These are phyloP conservation scores for Hyaloscypha hepaticicola DNA, from an alignment of 495 filamentous ascomycete species.

Conservation along the genomic window DNA sequence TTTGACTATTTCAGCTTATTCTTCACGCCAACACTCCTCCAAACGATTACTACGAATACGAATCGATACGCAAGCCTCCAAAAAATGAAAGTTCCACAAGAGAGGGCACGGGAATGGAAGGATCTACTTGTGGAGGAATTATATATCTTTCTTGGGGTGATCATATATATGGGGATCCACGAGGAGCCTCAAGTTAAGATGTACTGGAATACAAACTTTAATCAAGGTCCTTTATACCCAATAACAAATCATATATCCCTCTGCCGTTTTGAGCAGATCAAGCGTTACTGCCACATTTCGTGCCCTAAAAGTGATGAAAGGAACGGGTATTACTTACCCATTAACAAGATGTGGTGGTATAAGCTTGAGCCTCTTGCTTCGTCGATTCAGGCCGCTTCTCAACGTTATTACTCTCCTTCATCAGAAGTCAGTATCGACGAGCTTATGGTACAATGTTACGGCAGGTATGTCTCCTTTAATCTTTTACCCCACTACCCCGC, in stretches of 20 bases:
- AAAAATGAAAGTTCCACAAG: neutral
- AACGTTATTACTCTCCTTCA: constrained; percentile 18
- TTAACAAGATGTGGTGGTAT: constrained; percentile 17
- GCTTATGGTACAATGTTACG: constrained; percentile 18
- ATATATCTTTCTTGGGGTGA: constrained; percentile 4
- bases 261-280: constrained; percentile 6
- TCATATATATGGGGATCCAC: constrained; percentile 21
- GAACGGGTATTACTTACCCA: neutral
- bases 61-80: constrained; percentile 18
- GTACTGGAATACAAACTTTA: constrained; percentile 15
- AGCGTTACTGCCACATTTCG: constrained; percentile 14
- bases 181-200: constrained; percentile 2
- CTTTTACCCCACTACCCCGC: neutral
- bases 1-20: constrained; percentile 20
- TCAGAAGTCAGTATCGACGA: constrained; percentile 8
- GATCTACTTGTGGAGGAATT: constrained; percentile 11
- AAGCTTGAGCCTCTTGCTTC: constrained; percentile 21
- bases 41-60: constrained; percentile 15
- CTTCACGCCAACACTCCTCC: constrained; percentile 11
- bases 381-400: constrained; percentile 1
- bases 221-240: constrained; percentile 10
- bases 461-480: neutral
- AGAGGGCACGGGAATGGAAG: neutral
- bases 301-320: constrained; percentile 7
- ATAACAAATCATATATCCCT: constrained; percentile 15